Conservation (phyloP, 257 asterid genomes). For the Mitragyna speciosa region DNA sequence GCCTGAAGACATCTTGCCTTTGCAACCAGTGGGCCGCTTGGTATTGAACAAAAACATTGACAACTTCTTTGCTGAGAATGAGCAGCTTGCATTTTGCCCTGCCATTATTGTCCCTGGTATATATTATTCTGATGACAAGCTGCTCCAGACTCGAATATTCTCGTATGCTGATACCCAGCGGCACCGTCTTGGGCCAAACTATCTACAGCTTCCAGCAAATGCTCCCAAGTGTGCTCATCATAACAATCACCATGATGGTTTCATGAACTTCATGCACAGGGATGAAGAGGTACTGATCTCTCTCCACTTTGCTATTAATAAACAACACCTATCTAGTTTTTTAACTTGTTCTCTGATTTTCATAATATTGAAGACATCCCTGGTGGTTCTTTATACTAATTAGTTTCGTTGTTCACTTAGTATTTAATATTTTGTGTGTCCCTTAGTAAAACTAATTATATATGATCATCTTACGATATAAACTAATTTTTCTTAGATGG, state of each 20-base stretch:
- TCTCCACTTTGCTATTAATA: background rate
- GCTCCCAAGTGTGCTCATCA: conserved; percentile 57
- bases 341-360: background rate
- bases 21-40: conserved; percentile 97
- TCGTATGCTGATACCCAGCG: conserved; percentile 52
- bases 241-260: conserved; percentile 51
- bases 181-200: conserved; percentile 55
- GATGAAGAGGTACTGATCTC: conserved; percentile 50
- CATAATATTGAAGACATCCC: background rate
- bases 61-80: conserved; percentile 60
- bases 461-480: background rate
- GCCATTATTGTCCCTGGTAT: conserved; percentile 52
- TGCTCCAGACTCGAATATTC: conserved; percentile 50
- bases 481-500: background rate
- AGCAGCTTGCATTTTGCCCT: conserved; percentile 57
- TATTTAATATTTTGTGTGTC: background rate
- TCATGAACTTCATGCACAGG: conserved; percentile 54
- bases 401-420: background rate
- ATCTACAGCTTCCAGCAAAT: conserved; percentile 52
- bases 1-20: conserved; percentile 92
- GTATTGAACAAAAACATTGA: conserved; percentile 90
- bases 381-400: background rate
- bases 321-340: background rate
- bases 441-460: background rate
- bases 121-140: conserved; percentile 47